Conservation (phyloP, 495 filamentous ascomycete species). For the Aspergillus taichungensis region DNA sequence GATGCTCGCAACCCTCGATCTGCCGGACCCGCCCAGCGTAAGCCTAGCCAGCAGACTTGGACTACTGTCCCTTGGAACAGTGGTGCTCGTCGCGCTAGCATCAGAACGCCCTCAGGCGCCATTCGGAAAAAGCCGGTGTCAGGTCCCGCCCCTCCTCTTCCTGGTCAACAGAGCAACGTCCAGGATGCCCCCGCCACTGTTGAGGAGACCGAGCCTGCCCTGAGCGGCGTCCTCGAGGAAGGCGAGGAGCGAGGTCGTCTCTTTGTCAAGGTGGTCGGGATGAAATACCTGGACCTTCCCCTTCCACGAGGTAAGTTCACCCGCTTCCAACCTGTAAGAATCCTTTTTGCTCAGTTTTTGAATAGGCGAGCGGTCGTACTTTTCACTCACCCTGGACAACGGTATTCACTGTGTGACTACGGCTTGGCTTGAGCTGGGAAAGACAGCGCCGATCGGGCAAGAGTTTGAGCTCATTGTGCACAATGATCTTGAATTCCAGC, state of each 20-base stretch:
- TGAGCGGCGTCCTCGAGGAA: conserved; percentile 55
- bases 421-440: conserved; percentile 86
- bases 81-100: conserved; percentile 58
- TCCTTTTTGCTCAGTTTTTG: neutral
- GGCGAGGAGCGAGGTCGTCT: conserved; percentile 83
- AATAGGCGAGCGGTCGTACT: conserved; percentile 78
- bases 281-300: conserved; percentile 89
- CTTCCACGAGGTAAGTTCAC: conserved; percentile 69
- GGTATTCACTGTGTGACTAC: conserved; percentile 97
- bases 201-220: conserved; percentile 49
- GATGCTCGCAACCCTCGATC: conserved; percentile 51
- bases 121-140: conserved; percentile 55
- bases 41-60: conserved; percentile 76
- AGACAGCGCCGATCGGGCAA: conserved; percentile 90
- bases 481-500: conserved; percentile 92
- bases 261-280: conserved; percentile 94
- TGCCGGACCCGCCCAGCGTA: conserved; percentile 63
- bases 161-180: conserved; percentile 77
- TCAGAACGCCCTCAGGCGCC: conserved; percentile 47
- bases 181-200: conserved; percentile 50
- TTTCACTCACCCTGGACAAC: conserved; percentile 92
- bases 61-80: conserved; percentile 95
- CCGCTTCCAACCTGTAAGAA: no score
- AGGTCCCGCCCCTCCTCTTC: conserved; percentile 70
- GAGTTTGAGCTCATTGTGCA: conserved; percentile 97